Evolutionary conservation across 2,329 filamentous ascomycete genomes (phyloP), one percentile per base, ranked within the genome.

Genomic region (Didymella glomerata): DNA sequence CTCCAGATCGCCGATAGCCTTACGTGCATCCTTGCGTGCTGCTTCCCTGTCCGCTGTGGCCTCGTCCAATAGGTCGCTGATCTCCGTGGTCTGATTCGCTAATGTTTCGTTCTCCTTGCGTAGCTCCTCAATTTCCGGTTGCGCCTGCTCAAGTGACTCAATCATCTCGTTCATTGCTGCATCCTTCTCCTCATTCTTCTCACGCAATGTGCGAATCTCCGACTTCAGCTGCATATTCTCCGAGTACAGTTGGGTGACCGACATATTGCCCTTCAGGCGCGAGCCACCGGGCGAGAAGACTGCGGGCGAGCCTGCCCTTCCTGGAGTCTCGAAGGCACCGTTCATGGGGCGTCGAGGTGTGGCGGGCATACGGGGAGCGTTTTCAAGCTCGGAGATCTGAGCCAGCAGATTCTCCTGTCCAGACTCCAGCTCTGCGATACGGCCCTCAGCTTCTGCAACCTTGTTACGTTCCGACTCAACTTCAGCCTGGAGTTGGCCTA

Each of bases 91-190:
- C 66, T 97, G 93, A 57, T 85, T 85, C 57, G 93, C 88, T 2
- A 98, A 84, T 30, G 90, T 88, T 52, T 92, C 88, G 63, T 93
- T 89, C 68, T 98, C 93, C 14, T 87, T 85, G 47, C 91, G 88
- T 18, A 96, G 81, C 67, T 98, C 93, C 62, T 96, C 89, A 28
- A 97, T 86, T 71, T 97, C 93, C 0, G 95, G 95, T 25, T 90
- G 88, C 75, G 91, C 93, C 24, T 89, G 89, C 75, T 99, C 93
- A 36, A 98, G 80, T 57, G 93, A 90, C 36, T 88, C 85, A 58
- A 97, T 86, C 81, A 97, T 91, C 59, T 95, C 91, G 64, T 97
- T 92, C 44, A 98, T 82, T 44, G 94, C 88, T 36, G 88, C 85
- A 18, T 86, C 85, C 11, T 97, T 86, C 71, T 92, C 87, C 63